A percentile compares a stretch with the other conserved stretches of the same genome.
Conservation (phyloP, 2,329 filamentous ascomycete species). For the Botryotinia globosa region DNA sequence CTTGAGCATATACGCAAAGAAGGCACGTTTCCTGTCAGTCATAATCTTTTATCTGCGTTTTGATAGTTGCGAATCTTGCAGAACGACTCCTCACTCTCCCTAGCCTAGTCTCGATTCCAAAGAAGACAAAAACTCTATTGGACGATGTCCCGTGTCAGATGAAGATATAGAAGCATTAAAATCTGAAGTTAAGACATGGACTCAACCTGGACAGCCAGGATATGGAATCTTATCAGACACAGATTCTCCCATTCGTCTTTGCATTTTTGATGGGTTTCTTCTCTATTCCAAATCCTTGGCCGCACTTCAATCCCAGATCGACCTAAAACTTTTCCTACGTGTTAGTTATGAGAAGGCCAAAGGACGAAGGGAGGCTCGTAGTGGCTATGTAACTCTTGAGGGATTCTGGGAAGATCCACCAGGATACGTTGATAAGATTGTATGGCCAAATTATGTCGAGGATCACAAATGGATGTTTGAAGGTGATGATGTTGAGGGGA, state of each 20-base stretch:
- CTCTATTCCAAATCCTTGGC: constrained; percentile 63
- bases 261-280: constrained; percentile 84
- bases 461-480: constrained; percentile 81
- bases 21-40: constrained; percentile 61
- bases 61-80: constrained; percentile 32
- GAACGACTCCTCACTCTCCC: constrained; percentile 23
- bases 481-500: constrained; percentile 59
- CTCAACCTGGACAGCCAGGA: constrained; percentile 46
- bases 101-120: constrained; percentile 53
- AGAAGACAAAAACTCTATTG: constrained; percentile 62
- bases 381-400: constrained; percentile 76
- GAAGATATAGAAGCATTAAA: constrained; percentile 47
- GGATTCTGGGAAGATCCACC: constrained; percentile 96
- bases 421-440: constrained; percentile 88
- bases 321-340: constrained; percentile 75
- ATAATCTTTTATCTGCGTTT: constrained; percentile 29
- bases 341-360: constrained; percentile 65
- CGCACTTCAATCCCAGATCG: constrained; percentile 56
- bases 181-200: constrained; percentile 48
- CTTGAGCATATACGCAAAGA: constrained; percentile 68
- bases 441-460: constrained; percentile 91
- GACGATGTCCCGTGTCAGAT: constrained; percentile 51
- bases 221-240: constrained; percentile 39
- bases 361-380: constrained; percentile 62
- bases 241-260: constrained; percentile 46